Percentiles rank a stretch among this genome's conserved stretches.
These are phyloP conservation scores for Sugiyamaella neomexicana DNA, from an alignment of 1,139 yeast genomes.

Conservation along the genomic window DNA sequence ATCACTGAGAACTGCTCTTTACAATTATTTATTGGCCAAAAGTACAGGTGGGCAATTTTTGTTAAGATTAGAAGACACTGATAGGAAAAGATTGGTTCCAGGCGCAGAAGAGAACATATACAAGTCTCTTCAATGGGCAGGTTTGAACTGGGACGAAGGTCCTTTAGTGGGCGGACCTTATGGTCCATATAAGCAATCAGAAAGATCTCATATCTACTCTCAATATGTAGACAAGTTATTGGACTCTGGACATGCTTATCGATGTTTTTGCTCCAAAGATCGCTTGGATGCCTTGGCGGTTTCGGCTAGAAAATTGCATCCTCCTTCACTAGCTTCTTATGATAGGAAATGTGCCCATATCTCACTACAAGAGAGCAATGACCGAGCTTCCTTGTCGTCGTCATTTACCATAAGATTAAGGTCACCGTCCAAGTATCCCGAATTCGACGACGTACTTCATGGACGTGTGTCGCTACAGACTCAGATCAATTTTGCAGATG, in stretches of 20 bases:
- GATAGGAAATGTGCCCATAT: conserved; percentile 72
- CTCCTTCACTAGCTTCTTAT: conserved; percentile 90
- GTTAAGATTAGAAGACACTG: conserved; percentile 89
- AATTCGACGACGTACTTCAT: conserved; percentile 69
- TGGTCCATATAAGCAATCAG: conserved; percentile 85
- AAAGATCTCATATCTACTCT: conserved; percentile 63
- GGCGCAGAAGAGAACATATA: conserved; percentile 86
- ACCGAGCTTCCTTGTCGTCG: conserved; percentile 37
- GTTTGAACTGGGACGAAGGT: conserved; percentile 76
- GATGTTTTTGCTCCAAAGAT: conserved; percentile 85
- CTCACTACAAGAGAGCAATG: conserved; percentile 45
- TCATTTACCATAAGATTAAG: conserved; percentile 43
- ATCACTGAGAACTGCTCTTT: conserved; percentile 87
- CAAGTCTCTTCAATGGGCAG: conserved; percentile 76
- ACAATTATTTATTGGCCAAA: conserved; percentile 79
- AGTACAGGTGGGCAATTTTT: conserved; percentile 79
- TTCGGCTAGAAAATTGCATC: conserved; percentile 70
- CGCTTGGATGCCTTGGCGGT: conserved; percentile 65
- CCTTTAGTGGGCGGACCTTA: conserved; percentile 65
- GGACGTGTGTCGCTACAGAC: conserved; percentile 78
- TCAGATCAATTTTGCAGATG: conserved; percentile 65
- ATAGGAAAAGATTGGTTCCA: conserved; percentile 66
- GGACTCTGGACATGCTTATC: conserved; percentile 70
- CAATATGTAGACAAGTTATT: conserved; percentile 58
- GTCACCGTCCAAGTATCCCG: conserved; percentile 70